Conservation (phyloP, 768 basidiomycete genomes). For the Phlegmacium glaucopus region DNA sequence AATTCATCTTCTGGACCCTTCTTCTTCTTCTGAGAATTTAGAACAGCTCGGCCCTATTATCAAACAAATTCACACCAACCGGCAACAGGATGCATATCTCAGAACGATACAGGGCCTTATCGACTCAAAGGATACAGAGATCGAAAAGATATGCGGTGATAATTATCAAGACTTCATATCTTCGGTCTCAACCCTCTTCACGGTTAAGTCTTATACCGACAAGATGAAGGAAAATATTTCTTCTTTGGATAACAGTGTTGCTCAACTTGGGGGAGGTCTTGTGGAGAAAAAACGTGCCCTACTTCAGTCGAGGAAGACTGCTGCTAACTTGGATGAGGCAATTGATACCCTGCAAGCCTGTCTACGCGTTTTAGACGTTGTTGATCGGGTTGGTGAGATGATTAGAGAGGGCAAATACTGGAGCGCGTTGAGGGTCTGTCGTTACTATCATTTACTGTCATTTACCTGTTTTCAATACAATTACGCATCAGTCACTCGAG, state of each 20-base stretch:
- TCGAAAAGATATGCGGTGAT: slow-evolving; percentile 91
- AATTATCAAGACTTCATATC: slow-evolving; percentile 99
- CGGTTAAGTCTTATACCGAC: slow-evolving; percentile 94
- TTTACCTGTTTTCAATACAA: slow-evolving; percentile 24
- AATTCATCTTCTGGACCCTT: slow-evolving; percentile 84
- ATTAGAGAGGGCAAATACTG: slow-evolving; percentile 92
- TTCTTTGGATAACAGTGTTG: slow-evolving; percentile 84
- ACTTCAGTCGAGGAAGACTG: slow-evolving; percentile 88
- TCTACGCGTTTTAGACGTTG: slow-evolving; percentile 87
- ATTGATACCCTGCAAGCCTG: slow-evolving; percentile 95
- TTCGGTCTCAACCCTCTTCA: slow-evolving; percentile 94
- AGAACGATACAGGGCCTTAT: slow-evolving; percentile 84
- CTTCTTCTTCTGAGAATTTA: slow-evolving; percentile 89
- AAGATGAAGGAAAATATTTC: slow-evolving; percentile 89
- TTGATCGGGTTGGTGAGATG: slow-evolving; percentile 90
- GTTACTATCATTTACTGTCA: slow-evolving; percentile 28
- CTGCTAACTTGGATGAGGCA: slow-evolving; percentile 92
- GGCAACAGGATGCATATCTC: slow-evolving; percentile 88
- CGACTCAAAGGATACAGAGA: slow-evolving; percentile 92
- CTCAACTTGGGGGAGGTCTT: slow-evolving; percentile 80
- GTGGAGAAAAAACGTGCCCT: slow-evolving; percentile 93
- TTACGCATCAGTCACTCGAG: slow-evolving; percentile 74
- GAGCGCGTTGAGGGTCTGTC: slow-evolving; percentile 90
- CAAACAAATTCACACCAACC: slow-evolving; percentile 85
- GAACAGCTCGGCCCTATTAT: slow-evolving; percentile 95